Base-by-base conservation (phyloP, 345 rosid genomes). In the Anastatica hierochuntica region DNA sequence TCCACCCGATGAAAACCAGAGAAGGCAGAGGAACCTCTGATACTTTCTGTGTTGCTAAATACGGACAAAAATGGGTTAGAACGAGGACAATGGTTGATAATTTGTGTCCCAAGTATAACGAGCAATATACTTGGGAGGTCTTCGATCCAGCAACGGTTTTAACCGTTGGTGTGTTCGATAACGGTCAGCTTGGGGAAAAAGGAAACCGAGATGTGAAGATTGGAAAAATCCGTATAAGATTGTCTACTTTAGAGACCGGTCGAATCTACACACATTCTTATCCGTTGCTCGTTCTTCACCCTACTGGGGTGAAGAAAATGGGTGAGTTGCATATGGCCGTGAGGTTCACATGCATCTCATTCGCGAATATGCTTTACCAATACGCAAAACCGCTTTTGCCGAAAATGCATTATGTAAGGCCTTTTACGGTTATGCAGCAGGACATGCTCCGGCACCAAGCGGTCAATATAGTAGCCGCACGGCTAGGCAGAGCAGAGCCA, bases 121-220 rank as follows among this genome's bases (percentile, higher is more conserved):
- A 94, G 64, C 99, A 92, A 41, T 88, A 92, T 70, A 85, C 94
- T 0, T 94, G 99, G 97, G 99, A 88, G 53, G 99, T 88, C 29
- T 85, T 76, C 9, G 98, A 94, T 76, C 83, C 95, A 3, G 88
- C 97, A 0, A 94, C 99, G 0, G 97, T 94, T 60, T 72, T 94
- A 38, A 94, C 97, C 0, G 73, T 85, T 27, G 99, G 97, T 46
- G 97, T 85, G 1, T 94, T 85, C 43, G 97, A 94, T 71, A 94
- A 85, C 58, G 79, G 90, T 52, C 99, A 88, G 60, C 77, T 94
- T 0, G 87, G 80, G 2, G 98, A 94, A 24, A 80, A 79, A 14
- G 79, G 74, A 27, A 71, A 57, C 48, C 75, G 66, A 53, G 99
- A 94, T 60, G 50, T 79, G 11, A 88, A 81, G 69, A 88, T 94